Evolutionary conservation across 192 early-diverging fungal species (phyloP).

Genomic region (Coemansia sp.): DNA sequence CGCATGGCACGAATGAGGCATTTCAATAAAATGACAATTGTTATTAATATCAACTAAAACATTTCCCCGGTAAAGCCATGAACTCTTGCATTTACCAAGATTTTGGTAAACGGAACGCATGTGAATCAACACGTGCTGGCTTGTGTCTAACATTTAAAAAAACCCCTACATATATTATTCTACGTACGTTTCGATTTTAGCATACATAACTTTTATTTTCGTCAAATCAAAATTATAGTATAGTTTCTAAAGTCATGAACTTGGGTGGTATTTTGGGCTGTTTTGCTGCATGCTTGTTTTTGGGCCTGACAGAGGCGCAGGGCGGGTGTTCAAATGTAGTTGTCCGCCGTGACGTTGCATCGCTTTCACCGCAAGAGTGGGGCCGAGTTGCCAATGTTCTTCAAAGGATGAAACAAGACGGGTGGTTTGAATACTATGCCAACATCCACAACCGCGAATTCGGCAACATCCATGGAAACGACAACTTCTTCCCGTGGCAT

Average conservation of each 20-base stretch:
- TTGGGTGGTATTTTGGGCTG: conserved; percentile 13
- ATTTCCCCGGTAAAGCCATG: background rate
- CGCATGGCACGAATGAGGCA: background rate
- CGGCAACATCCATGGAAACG: conserved; percentile 55
- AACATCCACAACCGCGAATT: conserved; percentile 49
- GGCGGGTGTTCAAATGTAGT: conserved; percentile 30
- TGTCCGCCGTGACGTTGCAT: conserved; percentile 36
- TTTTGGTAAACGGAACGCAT: no score
- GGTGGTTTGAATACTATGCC: conserved; percentile 46
- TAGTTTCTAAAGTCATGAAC: conserved; percentile 2
- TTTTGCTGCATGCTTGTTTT: conserved; percentile 15
- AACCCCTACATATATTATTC: no score
- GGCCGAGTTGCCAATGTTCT: conserved; percentile 29
- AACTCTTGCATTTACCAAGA: no score
- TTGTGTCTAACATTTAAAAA: no score
- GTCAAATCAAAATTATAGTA: background rate
- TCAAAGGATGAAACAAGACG: conserved; percentile 44
- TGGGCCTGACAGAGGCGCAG: conserved; percentile 27
- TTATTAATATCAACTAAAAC: background rate
- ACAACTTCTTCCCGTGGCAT: conserved; percentile 59
- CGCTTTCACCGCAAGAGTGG: conserved; percentile 47
- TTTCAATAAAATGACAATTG: background rate
- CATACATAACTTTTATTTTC: background rate
- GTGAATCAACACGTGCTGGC: no score
- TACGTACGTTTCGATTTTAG: no score